Evolutionary conservation across 352 stramenopile genomes (phyloP).

Genomic region (Phytophthora brassicae): DNA sequence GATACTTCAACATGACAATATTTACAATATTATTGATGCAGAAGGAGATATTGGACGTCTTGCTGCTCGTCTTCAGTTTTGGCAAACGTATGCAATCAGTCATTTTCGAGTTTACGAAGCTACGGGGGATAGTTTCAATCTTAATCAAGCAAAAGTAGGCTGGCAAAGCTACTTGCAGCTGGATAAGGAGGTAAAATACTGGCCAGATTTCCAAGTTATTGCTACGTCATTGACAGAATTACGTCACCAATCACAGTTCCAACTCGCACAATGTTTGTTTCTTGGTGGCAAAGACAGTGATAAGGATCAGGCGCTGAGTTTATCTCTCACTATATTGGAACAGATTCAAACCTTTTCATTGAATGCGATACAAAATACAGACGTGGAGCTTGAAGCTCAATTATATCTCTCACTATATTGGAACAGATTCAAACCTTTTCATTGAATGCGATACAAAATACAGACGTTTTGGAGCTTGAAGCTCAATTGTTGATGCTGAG

Average conservation of each 20-base stretch:
- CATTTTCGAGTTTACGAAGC: slow-evolving; percentile 59
- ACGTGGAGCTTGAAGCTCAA: slow-evolving; percentile 17
- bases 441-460: not conserved
- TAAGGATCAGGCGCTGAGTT: slow-evolving; percentile 17
- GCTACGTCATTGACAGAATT: slow-evolving; percentile 18
- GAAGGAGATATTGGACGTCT: slow-evolving; percentile 4
- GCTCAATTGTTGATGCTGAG: slow-evolving; percentile 44
- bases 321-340: slow-evolving; percentile 25
- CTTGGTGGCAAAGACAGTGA: slow-evolving; percentile 32
- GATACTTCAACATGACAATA: slow-evolving; percentile 17
- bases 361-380: not conserved
- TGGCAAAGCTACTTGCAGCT: slow-evolving; percentile 45
- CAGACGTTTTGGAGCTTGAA: slow-evolving; percentile 5
- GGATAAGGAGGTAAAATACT: slow-evolving; percentile 15
- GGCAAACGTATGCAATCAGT: slow-evolving; percentile 55
- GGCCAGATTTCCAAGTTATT: slow-evolving; percentile 17
- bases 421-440: no score
- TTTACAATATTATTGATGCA: not conserved
- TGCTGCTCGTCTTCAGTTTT: slow-evolving; percentile 44
- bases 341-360: slow-evolving; percentile 3
- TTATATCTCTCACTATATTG: no score
- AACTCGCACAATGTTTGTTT: slow-evolving; percentile 46
- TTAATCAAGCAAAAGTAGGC: slow-evolving; percentile 40
- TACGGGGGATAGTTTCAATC: slow-evolving; percentile 42
- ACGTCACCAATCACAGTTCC: slow-evolving; percentile 31